phyloP scores from a whole-genome alignment of 768 basidiomycete genomes.

The Psilocybe tampanensis region DNA sequence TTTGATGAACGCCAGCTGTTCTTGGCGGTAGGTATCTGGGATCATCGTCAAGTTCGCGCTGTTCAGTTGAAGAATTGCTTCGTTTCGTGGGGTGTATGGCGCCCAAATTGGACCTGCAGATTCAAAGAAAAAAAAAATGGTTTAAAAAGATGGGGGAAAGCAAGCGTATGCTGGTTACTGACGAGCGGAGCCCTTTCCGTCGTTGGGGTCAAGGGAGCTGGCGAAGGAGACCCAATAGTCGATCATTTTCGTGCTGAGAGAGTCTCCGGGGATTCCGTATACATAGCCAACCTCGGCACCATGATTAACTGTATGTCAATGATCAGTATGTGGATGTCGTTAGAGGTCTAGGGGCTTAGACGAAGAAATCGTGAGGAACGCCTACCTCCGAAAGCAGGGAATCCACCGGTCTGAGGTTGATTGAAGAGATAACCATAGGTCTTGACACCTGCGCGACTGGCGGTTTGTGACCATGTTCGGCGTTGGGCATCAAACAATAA shows the following conservation, averaged over 20 bases:
- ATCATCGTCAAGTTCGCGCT: slow-evolving; percentile 36
- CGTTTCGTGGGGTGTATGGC: slow-evolving; percentile 29
- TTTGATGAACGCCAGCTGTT: slow-evolving; percentile 39
- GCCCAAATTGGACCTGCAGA: slow-evolving; percentile 31
- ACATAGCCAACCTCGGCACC: slow-evolving; percentile 36
- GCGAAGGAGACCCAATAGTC: slow-evolving; percentile 48
- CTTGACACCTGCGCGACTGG: slow-evolving; percentile 37
- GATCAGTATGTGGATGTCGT: no score
- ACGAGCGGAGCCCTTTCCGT: slow-evolving; percentile 34
- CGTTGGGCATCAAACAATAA: slow-evolving; percentile 41
- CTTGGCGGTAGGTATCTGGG: slow-evolving; percentile 37
- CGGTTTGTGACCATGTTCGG: slow-evolving; percentile 42
- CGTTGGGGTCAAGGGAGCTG: slow-evolving; percentile 40
- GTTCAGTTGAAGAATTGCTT: slow-evolving; percentile 39
- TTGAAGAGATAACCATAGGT: slow-evolving; percentile 46
- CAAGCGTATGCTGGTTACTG: slow-evolving; percentile 2
- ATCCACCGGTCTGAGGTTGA: slow-evolving; percentile 29
- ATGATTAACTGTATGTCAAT: slow-evolving; percentile 29
- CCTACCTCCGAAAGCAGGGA: slow-evolving; percentile 32
- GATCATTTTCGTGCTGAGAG: slow-evolving; percentile 36
- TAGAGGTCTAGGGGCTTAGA: no score
- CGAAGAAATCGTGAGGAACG: no score
- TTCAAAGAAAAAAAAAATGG: no score
- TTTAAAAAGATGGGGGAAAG: no score
- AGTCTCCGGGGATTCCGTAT: slow-evolving; percentile 31